Evolutionary conservation across 2,329 filamentous ascomycete genomes (phyloP).

Genomic region (Coniochaeta ligniaria): DNA sequence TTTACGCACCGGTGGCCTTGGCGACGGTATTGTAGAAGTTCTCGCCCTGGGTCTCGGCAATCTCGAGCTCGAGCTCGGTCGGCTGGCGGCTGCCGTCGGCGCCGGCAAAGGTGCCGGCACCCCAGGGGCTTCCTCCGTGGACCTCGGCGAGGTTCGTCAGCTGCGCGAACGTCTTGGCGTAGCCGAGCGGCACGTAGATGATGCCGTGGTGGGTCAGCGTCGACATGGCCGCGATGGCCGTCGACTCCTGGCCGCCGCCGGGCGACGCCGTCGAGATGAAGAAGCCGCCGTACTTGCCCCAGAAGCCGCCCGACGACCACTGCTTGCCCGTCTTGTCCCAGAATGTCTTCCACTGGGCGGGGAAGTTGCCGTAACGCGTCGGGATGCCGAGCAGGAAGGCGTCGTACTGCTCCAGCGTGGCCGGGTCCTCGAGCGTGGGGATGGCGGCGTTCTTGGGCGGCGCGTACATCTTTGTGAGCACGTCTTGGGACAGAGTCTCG

Average conservation of each 20-base stretch:
- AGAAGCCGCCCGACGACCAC: constrained; percentile 71
- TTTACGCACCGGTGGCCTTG: constrained; percentile 64
- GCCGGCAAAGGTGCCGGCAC: constrained; percentile 80
- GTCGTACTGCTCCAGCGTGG: constrained; percentile 67
- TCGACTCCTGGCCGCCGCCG: constrained; percentile 92
- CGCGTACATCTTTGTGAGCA: constrained; percentile 86
- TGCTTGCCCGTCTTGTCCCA: constrained; percentile 86
- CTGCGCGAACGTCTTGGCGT: constrained; percentile 68
- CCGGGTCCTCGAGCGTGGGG: constrained; percentile 51
- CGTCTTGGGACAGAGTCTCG: constrained; percentile 81
- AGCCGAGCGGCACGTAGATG: constrained; percentile 92
- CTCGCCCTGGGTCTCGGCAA: constrained; percentile 80
- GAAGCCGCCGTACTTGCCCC: constrained; percentile 83
- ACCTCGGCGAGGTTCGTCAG: constrained; percentile 70
- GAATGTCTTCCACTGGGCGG: constrained; percentile 87
- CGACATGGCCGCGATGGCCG: constrained; percentile 71
- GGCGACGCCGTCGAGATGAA: constrained; percentile 82
- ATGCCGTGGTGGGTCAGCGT: constrained; percentile 91
- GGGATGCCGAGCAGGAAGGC: constrained; percentile 90
- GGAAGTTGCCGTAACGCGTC: constrained; percentile 95
- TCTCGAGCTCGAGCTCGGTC: constrained; percentile 61
- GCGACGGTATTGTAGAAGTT: constrained; percentile 70
- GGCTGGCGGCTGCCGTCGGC: constrained; percentile 82
- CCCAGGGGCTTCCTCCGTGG: constrained; percentile 85
- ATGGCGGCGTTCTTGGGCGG: constrained; percentile 65